Evolutionary conservation across 2,329 filamentous ascomycete species (phyloP).

Genomic region (Hypoxylon sp.): DNA sequence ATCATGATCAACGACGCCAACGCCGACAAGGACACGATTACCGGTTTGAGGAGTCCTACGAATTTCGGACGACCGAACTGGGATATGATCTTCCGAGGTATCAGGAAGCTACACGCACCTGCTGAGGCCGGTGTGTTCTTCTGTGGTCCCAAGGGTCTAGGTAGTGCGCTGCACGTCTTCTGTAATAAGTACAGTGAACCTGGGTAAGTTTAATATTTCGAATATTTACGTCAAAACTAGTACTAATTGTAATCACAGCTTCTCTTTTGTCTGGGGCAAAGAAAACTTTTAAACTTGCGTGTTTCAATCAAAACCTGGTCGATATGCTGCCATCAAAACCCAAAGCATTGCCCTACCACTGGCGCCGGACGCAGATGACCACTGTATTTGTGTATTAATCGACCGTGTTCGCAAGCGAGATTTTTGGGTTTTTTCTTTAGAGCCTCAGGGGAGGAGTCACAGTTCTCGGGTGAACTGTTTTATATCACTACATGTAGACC

Average conservation of each 20-base stretch:
- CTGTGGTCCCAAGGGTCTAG: conserved; percentile 82
- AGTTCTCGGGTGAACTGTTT: conserved; percentile 11
- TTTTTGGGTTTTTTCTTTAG: conserved; percentile 24
- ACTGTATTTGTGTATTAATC: conserved; percentile 30
- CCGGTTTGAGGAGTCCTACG: conserved; percentile 80
- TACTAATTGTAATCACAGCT: conserved; percentile 26
- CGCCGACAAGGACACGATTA: conserved; percentile 84
- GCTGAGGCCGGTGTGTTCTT: conserved; percentile 83
- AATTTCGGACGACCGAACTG: conserved; percentile 89
- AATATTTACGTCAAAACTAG: not conserved
- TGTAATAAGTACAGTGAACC: conserved; percentile 90
- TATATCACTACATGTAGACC: conserved; percentile 26
- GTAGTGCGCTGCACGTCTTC: conserved; percentile 79
- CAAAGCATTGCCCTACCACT: conserved; percentile 26
- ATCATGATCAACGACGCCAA: conserved; percentile 94
- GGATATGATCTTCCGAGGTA: conserved; percentile 88
- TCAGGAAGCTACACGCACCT: conserved; percentile 79
- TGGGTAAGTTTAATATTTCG: conserved; percentile 55
- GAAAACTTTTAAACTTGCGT: conserved; percentile 40
- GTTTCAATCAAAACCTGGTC: conserved; percentile 21
- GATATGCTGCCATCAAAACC: conserved; percentile 18
- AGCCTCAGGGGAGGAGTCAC: conserved; percentile 7
- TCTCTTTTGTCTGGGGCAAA: conserved; percentile 44
- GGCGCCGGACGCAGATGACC: conserved; percentile 37
- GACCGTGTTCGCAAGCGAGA: conserved; percentile 18